Evolutionary conservation across 2,329 filamentous ascomycete species (phyloP).

Genomic region (Lachnellula willkommii): DNA sequence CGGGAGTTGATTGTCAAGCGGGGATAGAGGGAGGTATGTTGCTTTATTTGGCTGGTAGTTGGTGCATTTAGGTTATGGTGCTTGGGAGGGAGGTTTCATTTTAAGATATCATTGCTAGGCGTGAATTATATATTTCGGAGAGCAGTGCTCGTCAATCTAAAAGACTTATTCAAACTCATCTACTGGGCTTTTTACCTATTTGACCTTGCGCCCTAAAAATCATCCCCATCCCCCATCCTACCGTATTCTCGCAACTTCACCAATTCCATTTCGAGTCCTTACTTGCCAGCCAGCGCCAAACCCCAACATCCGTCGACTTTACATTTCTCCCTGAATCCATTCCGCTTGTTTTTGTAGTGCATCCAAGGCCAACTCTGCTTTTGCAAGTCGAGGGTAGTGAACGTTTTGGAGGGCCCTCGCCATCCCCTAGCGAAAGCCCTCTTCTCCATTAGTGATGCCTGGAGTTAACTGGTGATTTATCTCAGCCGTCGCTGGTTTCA

Average conservation of each 20-base stretch:
- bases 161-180: too few relatives aligned
- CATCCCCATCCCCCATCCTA: too few relatives aligned
- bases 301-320: too few relatives aligned
- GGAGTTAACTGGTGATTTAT: background rate
- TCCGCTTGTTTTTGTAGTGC: too few relatives aligned
- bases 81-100: background rate
- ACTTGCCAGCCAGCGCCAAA: too few relatives aligned
- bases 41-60: background rate
- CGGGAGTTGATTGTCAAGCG: conserved; percentile 29
- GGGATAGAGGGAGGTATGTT: background rate
- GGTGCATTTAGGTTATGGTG: background rate
- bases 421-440: background rate
- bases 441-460: background rate
- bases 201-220: too few relatives aligned
- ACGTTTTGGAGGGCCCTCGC: background rate
- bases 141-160: too few relatives aligned
- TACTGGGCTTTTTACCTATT: too few relatives aligned
- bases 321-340: too few relatives aligned
- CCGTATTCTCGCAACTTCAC: too few relatives aligned
- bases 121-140: background rate
- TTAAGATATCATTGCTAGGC: background rate
- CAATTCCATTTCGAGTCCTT: too few relatives aligned
- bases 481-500: background rate
- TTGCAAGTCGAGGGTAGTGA: background rate
- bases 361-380: background rate